phyloP scores from a whole-genome alignment of 805 yeast species.

The Starmerella kuoi region DNA sequence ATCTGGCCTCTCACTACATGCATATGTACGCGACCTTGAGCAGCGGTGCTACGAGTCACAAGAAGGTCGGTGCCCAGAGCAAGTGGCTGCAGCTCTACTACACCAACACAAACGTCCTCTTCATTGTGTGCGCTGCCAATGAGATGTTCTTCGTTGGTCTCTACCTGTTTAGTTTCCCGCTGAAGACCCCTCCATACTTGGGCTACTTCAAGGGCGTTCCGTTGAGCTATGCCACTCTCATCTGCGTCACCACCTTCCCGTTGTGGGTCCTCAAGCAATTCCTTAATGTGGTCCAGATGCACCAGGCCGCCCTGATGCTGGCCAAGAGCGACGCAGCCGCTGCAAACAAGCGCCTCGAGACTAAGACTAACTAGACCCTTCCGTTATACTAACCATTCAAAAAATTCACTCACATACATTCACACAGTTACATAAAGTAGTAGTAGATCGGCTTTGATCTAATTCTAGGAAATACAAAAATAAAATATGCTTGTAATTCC shows the following conservation, averaged over 20 bases:
- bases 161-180: constrained; percentile 60
- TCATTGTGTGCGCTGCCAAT: constrained; percentile 82
- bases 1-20: constrained; percentile 87
- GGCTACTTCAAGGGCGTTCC: constrained; percentile 27
- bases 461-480: too few species aligned
- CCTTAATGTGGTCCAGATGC: constrained; percentile 78
- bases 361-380: constrained; percentile 5
- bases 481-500: too few species aligned
- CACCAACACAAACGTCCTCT: constrained; percentile 70
- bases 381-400: too few species aligned
- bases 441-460: too few species aligned
- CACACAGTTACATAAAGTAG: too few species aligned
- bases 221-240: constrained; percentile 47
- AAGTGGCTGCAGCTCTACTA: constrained; percentile 74
- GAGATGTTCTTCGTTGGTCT: constrained; percentile 86
- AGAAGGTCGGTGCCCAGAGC: constrained; percentile 61
- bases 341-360: constrained; percentile 25
- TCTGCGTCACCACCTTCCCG: constrained; percentile 58
- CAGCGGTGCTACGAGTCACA: constrained; percentile 71
- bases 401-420: too few species aligned
- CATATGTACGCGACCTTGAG: constrained; percentile 93
- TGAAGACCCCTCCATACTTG: constrained; percentile 33
- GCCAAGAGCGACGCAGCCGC: constrained; percentile 65
- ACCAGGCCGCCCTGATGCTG: constrained; percentile 67
- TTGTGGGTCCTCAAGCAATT: constrained; percentile 83